phyloP scores from a whole-genome alignment of 2,329 filamentous ascomycete species.

The Anthostomella pinea region DNA sequence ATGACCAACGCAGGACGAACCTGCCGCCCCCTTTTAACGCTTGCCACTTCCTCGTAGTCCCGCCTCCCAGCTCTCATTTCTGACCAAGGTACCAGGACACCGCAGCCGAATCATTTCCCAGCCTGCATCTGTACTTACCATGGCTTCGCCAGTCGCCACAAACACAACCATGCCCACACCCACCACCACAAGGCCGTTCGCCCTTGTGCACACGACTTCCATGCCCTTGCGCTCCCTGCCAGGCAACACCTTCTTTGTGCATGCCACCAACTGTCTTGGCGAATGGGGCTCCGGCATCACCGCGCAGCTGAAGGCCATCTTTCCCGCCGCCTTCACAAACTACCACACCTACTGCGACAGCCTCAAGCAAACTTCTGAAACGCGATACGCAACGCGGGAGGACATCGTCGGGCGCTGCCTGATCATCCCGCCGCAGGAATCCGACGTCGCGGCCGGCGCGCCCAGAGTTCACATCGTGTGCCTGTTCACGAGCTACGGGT shows the following conservation, averaged over 20 bases:
- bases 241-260: conserved; percentile 23
- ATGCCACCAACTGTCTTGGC: conserved; percentile 32
- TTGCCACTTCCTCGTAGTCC: no score
- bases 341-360: conserved; percentile 26
- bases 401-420: conserved; percentile 25
- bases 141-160: no score
- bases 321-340: conserved; percentile 21
- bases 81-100: no score
- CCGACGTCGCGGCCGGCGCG: conserved; percentile 19
- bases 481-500: conserved; percentile 23
- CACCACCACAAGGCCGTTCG: no score
- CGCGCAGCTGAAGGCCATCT: conserved; percentile 24
- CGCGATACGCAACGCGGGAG: conserved; percentile 17
- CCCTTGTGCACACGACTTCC: no score
- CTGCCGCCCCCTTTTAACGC: no score
- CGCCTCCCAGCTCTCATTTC: no score
- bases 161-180: no score
- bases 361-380: conserved; percentile 10
- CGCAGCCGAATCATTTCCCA: no score
- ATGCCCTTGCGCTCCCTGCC: no score
- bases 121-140: no score
- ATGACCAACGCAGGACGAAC: no score
- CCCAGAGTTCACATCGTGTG: conserved; percentile 22
- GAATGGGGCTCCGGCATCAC: conserved; percentile 31
- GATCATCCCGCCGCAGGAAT: conserved; percentile 28